Conservation (phyloP, 345 rosid species). For the Syzygium aqueum region DNA sequence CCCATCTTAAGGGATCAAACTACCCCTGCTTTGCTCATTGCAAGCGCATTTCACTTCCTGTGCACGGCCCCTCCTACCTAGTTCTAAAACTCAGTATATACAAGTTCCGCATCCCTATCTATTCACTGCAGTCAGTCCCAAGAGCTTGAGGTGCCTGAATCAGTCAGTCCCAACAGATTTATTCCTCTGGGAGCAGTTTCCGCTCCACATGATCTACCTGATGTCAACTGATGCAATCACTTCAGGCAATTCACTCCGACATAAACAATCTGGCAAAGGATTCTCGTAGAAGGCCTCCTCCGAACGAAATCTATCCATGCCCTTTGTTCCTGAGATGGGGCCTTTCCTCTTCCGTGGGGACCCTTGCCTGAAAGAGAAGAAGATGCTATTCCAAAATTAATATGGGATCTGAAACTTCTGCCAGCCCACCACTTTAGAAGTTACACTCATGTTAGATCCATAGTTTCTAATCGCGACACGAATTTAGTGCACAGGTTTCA, state of each 20-base stretch:
- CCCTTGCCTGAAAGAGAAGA: conserved; percentile 46
- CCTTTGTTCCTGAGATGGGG: conserved; percentile 74
- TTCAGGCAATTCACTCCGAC: conserved; percentile 24
- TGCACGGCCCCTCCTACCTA: not conserved
- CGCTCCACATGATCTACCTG: not conserved
- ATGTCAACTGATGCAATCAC: not conserved
- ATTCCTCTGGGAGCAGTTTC: not conserved
- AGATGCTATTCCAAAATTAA: not conserved
- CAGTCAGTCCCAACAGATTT: not conserved
- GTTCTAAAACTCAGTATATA: not conserved
- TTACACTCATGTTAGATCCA: not conserved
- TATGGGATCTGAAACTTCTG: not conserved
- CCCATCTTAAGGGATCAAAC: not conserved
- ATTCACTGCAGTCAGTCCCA: not conserved
- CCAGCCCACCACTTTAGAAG: not conserved
- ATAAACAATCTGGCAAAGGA: conserved; percentile 86
- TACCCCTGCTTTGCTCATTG: not conserved
- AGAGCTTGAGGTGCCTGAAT: not conserved
- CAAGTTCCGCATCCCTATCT: not conserved
- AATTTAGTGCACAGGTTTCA: not conserved
- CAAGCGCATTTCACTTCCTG: not conserved
- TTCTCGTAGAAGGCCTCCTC: conserved; percentile 90
- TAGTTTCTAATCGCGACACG: not conserved
- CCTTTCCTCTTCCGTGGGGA: conserved; percentile 89
- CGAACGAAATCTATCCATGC: conserved; percentile 74